These are phyloP conservation scores for Hyaloscypha variabilis DNA, from an alignment of 495 filamentous ascomycete genomes.

Conservation along the genomic window DNA sequence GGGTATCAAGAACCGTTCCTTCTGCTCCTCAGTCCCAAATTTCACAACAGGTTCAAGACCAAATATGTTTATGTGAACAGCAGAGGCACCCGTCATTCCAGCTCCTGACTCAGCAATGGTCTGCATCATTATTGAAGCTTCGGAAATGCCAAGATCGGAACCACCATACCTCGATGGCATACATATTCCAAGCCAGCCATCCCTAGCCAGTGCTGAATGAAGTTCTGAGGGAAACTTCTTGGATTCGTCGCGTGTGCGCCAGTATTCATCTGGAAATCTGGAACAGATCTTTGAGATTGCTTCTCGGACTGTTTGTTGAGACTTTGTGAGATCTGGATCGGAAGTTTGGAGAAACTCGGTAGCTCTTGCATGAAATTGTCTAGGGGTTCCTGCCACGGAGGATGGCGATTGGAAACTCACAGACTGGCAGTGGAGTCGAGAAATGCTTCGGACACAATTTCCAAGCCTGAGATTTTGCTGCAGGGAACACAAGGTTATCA, in stretches of 20 bases:
- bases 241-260: constrained; percentile 66
- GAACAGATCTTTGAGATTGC: constrained; percentile 14
- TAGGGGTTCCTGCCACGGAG: no score
- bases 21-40: constrained; percentile 65
- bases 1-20: constrained; percentile 60
- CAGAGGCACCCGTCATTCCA: constrained; percentile 74
- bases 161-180: constrained; percentile 71
- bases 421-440: no score
- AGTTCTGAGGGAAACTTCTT: constrained; percentile 70
- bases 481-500: no score
- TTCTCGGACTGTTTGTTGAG: constrained; percentile 11
- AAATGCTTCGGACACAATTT: no score
- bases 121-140: constrained; percentile 84
- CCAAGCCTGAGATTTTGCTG: no score
- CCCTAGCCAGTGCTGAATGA: constrained; percentile 70
- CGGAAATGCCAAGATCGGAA: constrained; percentile 72
- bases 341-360: constrained; percentile 8
- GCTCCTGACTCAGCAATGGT: constrained; percentile 75
- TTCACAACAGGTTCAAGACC: constrained; percentile 73
- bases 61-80: constrained; percentile 73
- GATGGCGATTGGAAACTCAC: no score
- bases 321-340: constrained; percentile 10
- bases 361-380: neutral
- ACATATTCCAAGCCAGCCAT: constrained; percentile 79
- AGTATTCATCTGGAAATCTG: constrained; percentile 50